phyloP scores from a whole-genome alignment of 2,329 filamentous ascomycete genomes.

The Monilinia vaccinii-corymbosi region DNA sequence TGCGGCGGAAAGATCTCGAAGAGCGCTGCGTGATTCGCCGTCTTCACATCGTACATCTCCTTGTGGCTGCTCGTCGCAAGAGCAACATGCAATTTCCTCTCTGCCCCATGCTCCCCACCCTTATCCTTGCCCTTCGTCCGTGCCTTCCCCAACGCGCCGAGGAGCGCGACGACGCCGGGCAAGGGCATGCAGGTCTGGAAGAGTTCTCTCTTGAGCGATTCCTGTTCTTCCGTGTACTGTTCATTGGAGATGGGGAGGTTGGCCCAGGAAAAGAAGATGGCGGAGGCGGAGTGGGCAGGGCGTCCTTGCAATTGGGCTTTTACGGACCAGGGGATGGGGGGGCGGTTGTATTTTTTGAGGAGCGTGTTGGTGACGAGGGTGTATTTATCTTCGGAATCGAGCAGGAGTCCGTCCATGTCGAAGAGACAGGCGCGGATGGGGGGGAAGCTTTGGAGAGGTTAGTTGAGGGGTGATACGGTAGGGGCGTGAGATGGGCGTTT shows the following conservation, averaged over 20 bases:
- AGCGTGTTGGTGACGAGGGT: slow-evolving; percentile 75
- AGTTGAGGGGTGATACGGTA: background rate
- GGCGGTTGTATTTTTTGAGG: slow-evolving; percentile 64
- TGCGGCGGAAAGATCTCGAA: slow-evolving; percentile 58
- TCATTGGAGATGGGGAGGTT: slow-evolving; percentile 66
- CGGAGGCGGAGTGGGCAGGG: slow-evolving; percentile 34
- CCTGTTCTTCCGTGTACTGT: slow-evolving; percentile 53
- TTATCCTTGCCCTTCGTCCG: slow-evolving; percentile 13
- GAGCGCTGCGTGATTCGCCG: slow-evolving; percentile 40
- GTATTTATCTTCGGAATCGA: slow-evolving; percentile 91
- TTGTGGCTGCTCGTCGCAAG: slow-evolving; percentile 63
- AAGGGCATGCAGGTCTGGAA: slow-evolving; percentile 72
- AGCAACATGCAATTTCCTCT: slow-evolving; percentile 53
- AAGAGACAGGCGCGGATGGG: slow-evolving; percentile 87
- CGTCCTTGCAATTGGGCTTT: slow-evolving; percentile 64
- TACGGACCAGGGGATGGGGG: slow-evolving; percentile 79
- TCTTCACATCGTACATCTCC: slow-evolving; percentile 33
- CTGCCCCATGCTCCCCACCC: slow-evolving; percentile 30
- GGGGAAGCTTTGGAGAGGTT: slow-evolving; percentile 49
- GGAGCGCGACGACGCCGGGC: slow-evolving; percentile 64
- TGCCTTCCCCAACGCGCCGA: slow-evolving; percentile 43
- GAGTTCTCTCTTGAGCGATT: slow-evolving; percentile 55
- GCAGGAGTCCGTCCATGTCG: slow-evolving; percentile 95
- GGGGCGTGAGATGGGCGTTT: background rate
- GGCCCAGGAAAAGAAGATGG: slow-evolving; percentile 73